phyloP scores from a whole-genome alignment of 176 grass and related monocot species.

The Rhynchospora tenuis region DNA sequence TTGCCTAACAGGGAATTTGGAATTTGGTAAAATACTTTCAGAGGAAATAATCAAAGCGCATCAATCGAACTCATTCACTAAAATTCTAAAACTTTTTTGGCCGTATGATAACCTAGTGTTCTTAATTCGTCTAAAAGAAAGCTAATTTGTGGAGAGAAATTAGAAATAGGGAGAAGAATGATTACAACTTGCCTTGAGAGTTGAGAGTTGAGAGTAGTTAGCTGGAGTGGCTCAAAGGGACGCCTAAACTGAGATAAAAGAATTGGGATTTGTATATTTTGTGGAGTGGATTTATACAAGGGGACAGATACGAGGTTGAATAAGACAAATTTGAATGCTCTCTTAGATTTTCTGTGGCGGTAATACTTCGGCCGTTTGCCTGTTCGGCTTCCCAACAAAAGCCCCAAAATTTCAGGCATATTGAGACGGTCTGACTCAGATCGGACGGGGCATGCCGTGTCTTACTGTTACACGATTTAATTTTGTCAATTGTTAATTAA shows the following conservation, averaged over 20 bases:
- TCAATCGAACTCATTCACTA: neutral
- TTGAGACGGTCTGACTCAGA: too few species aligned
- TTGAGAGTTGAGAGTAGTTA: neutral
- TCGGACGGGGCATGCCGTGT: too few species aligned
- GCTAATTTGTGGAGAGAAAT: neutral
- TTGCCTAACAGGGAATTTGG: neutral
- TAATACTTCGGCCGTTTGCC: neutral
- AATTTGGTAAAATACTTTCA: neutral
- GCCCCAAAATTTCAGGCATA: too few species aligned
- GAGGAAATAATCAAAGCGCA: neutral
- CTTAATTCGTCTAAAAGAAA: neutral
- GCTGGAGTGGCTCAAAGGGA: neutral
- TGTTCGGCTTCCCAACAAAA: neutral
- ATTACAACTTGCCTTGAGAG: conserved; percentile 22
- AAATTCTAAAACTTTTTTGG: neutral
- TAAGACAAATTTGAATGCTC: neutral
- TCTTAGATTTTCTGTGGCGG: neutral
- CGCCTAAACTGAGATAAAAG: neutral
- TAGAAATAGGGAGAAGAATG: conserved; percentile 5
- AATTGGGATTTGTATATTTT: neutral
- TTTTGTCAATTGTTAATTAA: too few species aligned
- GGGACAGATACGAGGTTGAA: neutral
- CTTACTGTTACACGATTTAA: too few species aligned
- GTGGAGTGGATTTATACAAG: neutral
- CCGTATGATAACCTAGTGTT: neutral